Conservation (phyloP, 192 early-diverging fungal species). For the Backusella parvicylindrica region DNA sequence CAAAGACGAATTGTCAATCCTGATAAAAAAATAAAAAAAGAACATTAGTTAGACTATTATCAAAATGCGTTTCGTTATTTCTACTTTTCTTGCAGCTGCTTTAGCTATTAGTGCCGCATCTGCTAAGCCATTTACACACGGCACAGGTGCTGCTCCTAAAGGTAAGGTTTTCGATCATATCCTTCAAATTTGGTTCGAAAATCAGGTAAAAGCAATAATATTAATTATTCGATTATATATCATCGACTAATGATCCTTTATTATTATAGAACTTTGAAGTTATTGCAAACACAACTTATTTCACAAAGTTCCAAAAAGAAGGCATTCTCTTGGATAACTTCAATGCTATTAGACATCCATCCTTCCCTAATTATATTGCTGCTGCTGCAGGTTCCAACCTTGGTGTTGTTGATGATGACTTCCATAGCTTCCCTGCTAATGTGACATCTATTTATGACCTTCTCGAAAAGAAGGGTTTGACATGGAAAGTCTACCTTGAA, state of each 20-base stretch:
- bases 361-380: slow-evolving; percentile 74
- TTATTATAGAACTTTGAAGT: background rate
- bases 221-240: background rate
- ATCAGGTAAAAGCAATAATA: background rate
- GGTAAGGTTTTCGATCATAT: slow-evolving; percentile 27
- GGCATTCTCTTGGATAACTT: slow-evolving; percentile 8
- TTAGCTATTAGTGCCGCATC: background rate
- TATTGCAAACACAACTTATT: background rate
- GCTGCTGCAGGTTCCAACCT: slow-evolving; percentile 45
- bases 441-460: slow-evolving; percentile 30
- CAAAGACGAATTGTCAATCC: background rate
- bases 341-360: slow-evolving; percentile 50
- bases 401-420: slow-evolving; percentile 41
- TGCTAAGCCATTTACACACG: background rate
- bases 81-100: slow-evolving; percentile 11
- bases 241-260: background rate
- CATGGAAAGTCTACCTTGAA: slow-evolving; percentile 31
- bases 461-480: slow-evolving; percentile 26
- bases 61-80: slow-evolving; percentile 10
- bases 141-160: background rate
- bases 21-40: background rate
- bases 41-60: background rate
- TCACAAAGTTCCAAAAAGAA: background rate
- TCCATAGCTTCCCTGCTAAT: slow-evolving; percentile 37
- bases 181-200: slow-evolving; percentile 29